These are phyloP conservation scores for Paramecium pentaurelia DNA, from an alignment of 73 alveolate genomes.

Conservation along the genomic window DNA sequence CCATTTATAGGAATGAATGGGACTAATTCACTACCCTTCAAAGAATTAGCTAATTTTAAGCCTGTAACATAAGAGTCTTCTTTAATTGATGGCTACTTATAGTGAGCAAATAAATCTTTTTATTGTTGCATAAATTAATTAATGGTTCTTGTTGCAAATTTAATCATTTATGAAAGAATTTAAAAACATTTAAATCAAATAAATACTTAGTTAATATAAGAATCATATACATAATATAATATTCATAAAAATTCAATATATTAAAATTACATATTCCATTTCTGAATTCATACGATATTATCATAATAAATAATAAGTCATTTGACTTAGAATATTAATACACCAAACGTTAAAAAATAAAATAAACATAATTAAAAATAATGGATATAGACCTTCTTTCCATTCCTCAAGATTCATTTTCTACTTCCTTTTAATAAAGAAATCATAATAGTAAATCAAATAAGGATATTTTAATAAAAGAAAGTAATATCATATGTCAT, in stretches of 20 bases:
- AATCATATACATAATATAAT: too few species aligned
- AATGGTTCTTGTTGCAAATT: neutral
- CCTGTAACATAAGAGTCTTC: conserved; percentile 19
- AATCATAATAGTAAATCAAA: neutral
- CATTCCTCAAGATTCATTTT: neutral
- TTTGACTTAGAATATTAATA: neutral
- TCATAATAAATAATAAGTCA: neutral
- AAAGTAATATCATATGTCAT: neutral
- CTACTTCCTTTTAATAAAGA: neutral
- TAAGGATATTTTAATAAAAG: neutral
- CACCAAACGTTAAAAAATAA: neutral
- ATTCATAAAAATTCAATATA: neutral
- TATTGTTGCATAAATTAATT: conserved; percentile 10
- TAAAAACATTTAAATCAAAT: neutral
- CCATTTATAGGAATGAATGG: conserved; percentile 55
- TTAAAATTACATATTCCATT: neutral
- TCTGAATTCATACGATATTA: neutral
- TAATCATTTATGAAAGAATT: conserved; percentile 6
- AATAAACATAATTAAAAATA: neutral
- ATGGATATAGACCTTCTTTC: neutral
- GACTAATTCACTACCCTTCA: conserved; percentile 21
- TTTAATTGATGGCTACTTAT: neutral
- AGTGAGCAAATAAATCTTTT: conserved; percentile 35
- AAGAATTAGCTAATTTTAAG: neutral
- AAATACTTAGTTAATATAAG: neutral